Evolutionary conservation across 2,329 filamentous ascomycete genomes (phyloP).

Genomic region (Fusarium heterosporum): DNA sequence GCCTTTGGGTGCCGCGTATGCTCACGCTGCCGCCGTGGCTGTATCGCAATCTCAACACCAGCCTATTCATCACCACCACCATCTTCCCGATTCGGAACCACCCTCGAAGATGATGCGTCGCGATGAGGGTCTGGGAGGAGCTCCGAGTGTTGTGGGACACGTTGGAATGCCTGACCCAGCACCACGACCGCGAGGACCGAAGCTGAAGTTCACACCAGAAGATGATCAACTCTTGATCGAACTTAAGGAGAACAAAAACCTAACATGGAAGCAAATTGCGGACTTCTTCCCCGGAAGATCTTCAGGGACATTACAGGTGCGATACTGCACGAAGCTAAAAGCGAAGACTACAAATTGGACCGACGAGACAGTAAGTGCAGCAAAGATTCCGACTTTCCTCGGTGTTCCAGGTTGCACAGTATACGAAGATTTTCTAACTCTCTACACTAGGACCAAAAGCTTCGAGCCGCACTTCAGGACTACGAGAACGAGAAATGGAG

Average conservation of each 20-base stretch:
- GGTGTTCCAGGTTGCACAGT: not conserved
- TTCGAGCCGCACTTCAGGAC: constrained; percentile 80
- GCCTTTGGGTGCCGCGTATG: constrained; percentile 64
- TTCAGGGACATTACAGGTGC: constrained; percentile 90
- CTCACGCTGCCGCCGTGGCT: constrained; percentile 56
- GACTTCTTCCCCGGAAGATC: constrained; percentile 94
- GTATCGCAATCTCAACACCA: constrained; percentile 54
- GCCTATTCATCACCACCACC: constrained; percentile 82
- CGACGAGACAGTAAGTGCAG: constrained; percentile 83
- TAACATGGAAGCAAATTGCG: constrained; percentile 98
- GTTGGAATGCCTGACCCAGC: constrained; percentile 89
- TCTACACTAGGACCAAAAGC: constrained; percentile 75
- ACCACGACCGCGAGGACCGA: constrained; percentile 83
- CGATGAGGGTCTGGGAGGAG: constrained; percentile 67
- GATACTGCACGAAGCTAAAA: constrained; percentile 95
- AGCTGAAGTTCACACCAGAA: constrained; percentile 93
- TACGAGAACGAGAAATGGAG: constrained; percentile 95
- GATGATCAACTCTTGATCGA: constrained; percentile 90
- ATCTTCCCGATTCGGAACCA: constrained; percentile 78
- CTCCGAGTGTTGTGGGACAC: constrained; percentile 87
- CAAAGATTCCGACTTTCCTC: not conserved
- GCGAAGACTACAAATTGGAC: constrained; percentile 95
- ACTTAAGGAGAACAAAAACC: constrained; percentile 91
- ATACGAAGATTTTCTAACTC: constrained; percentile 16
- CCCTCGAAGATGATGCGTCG: constrained; percentile 75